These are phyloP conservation scores for Acephala macrosclerotiorum DNA, from an alignment of 2,329 filamentous ascomycete genomes.

Conservation along the genomic window DNA sequence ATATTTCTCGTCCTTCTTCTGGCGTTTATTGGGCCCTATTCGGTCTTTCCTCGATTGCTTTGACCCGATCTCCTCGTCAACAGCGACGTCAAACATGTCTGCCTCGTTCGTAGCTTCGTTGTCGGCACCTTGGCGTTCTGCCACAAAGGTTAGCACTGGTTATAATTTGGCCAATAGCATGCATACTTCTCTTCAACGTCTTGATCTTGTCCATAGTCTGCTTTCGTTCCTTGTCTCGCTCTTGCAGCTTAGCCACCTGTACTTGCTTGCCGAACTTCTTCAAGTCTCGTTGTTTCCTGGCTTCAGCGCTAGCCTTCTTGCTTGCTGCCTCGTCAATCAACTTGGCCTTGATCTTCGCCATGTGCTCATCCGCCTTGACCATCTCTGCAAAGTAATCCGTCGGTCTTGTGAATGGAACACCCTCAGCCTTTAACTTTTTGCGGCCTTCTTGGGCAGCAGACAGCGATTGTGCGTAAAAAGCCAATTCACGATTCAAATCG, in stretches of 20 bases:
- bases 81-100: conserved; percentile 89
- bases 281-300: conserved; percentile 88
- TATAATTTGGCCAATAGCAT: conserved; percentile 14
- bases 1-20: conserved; percentile 94
- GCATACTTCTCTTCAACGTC: conserved; percentile 91
- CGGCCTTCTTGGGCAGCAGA: conserved; percentile 79
- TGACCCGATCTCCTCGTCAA: conserved; percentile 61
- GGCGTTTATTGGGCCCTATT: conserved; percentile 73
- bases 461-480: conserved; percentile 90
- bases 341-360: conserved; percentile 95
- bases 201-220: conserved; percentile 97
- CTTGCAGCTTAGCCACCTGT: conserved; percentile 93
- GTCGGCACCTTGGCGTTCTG: conserved; percentile 83
- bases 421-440: conserved; percentile 78
- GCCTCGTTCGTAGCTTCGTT: conserved; percentile 71
- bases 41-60: conserved; percentile 51
- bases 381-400: conserved; percentile 98
- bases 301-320: conserved; percentile 93
- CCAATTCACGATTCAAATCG: conserved; percentile 89
- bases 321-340: conserved; percentile 88
- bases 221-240: conserved; percentile 89
- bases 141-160: conserved; percentile 36
- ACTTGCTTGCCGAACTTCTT: conserved; percentile 99
- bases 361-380: conserved; percentile 98
- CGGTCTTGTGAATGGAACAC: conserved; percentile 85